Evolutionary conservation across 192 early-diverging fungal genomes (phyloP).

Genomic region (Coemansia sp.): DNA sequence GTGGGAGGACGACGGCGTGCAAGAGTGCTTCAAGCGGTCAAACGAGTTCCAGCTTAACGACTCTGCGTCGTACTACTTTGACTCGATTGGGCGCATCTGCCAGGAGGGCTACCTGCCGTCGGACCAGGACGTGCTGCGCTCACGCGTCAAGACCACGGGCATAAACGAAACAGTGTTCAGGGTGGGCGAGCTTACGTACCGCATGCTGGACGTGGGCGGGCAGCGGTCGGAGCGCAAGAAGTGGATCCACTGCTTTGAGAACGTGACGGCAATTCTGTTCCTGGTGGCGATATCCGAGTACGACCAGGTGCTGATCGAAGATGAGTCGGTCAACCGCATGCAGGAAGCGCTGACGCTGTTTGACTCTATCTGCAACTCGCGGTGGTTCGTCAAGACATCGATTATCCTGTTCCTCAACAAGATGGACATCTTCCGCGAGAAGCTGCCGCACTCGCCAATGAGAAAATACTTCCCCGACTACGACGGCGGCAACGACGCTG

Average conservation of each 20-base stretch:
- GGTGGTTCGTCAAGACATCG: conserved; percentile 97
- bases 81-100: conserved; percentile 86
- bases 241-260: conserved; percentile 99
- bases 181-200: conserved; percentile 89
- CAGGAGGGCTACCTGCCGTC: conserved; percentile 79
- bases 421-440: conserved; percentile 93
- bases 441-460: conserved; percentile 82
- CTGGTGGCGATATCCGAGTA: conserved; percentile 95
- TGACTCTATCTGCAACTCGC: conserved; percentile 95
- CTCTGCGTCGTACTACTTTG: conserved; percentile 96
- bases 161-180: conserved; percentile 94
- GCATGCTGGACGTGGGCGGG: conserved; percentile 98
- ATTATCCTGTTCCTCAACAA: conserved; percentile 99
- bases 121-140: conserved; percentile 95
- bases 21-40: conserved; percentile 75
- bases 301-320: conserved; percentile 93
- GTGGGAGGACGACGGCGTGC: conserved; percentile 83
- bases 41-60: conserved; percentile 97
- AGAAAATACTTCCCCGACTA: conserved; percentile 90
- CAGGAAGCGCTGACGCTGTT: conserved; percentile 95
- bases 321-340: conserved; percentile 95
- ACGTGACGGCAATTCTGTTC: conserved; percentile 94
- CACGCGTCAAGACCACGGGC: conserved; percentile 95
- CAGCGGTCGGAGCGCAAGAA: conserved; percentile 98
- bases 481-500: conserved; percentile 70